A percentile compares a stretch with the other conserved stretches of the same genome.
Conservation (phyloP, 805 yeast species). For the Spencermartinsiella europaea region DNA sequence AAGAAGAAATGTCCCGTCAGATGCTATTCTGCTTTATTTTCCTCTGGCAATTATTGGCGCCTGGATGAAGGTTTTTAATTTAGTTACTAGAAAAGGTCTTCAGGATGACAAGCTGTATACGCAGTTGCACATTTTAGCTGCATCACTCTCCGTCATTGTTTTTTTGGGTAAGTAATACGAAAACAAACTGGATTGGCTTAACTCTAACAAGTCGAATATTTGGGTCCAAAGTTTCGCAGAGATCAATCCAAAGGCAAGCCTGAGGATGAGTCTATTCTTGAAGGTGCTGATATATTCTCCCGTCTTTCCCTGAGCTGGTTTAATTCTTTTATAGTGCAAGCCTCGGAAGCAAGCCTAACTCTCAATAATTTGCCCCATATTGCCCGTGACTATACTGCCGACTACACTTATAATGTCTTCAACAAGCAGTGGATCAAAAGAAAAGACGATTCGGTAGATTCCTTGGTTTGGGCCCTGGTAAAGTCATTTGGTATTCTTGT, state of each 20-base stretch:
- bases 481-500: conserved; percentile 40
- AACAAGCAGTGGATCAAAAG: conserved; percentile 21
- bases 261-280: conserved; percentile 22
- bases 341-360: conserved; percentile 40
- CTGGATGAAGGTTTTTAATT: conserved; percentile 14
- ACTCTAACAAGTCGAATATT: not conserved
- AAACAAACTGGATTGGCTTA: no score
- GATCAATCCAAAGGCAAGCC: not conserved
- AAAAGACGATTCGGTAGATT: conserved; percentile 16
- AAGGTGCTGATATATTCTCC: conserved; percentile 46
- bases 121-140: conserved; percentile 3
- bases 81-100: conserved; percentile 4
- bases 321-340: conserved; percentile 53
- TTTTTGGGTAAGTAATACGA: conserved; percentile 4
- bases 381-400: conserved; percentile 33
- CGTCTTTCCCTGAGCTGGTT: conserved; percentile 55
- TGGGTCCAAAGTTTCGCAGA: not conserved
- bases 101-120: conserved; percentile 3
- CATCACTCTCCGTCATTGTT: conserved; percentile 4
- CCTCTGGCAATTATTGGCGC: conserved; percentile 12
- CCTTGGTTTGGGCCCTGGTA: conserved; percentile 19
- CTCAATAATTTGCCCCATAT: conserved; percentile 31
- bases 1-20: conserved; percentile 15
- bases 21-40: conserved; percentile 15
- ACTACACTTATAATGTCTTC: conserved; percentile 10